Base-by-base conservation (phyloP, 2,329 filamentous ascomycete species). In the Akanthomyces uredinophilus region DNA sequence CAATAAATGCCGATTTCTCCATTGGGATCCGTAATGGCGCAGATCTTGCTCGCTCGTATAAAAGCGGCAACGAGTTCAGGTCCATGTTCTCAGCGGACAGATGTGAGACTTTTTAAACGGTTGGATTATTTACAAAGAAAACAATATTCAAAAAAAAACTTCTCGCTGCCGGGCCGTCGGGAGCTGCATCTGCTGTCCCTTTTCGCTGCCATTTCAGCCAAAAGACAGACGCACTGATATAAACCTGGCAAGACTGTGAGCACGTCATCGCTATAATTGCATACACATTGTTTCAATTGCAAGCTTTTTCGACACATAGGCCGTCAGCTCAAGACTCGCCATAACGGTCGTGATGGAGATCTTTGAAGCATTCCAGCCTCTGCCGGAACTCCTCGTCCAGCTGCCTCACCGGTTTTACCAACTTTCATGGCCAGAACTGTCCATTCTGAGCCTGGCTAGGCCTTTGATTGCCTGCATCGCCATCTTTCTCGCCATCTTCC, bases 381-480 rank as follows among this genome's bases (percentile, higher is more conserved):
- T 59, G 22, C 56, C 56, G 11, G 46, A 59, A 10, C 46, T 59
- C 5, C 11, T 59, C 18, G 22, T 59, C 16, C 56, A 59, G 24
- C 46, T 59, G 18, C 56, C 46, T 27, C 35, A 51, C 22, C 56
- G 47, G 13, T 51, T 59, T 35, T 35, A 59, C 27, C 35, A 41
- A 6, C 20, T 51, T 6, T 51, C 56, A n/a, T 59, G 46, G 56
- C 37, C 56, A 16, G 46, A 41, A 29, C 18, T 51, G 18, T 59
- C 56, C 3, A 20, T 59, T 6, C 18, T 44, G 7, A 50, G 46
- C 37, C 29, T 59, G 1, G 2, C 41, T 11, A 35, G 47, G 7
- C 56, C 56, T 20, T n/a, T 59, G n/a, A 37, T 51, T 29, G 56
- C 56, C 5, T 59, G 46, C 8, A 24, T 59, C 13, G 56, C 56